Conservation (phyloP, 306 rosid genomes). For the Mucuna pruriens region DNA sequence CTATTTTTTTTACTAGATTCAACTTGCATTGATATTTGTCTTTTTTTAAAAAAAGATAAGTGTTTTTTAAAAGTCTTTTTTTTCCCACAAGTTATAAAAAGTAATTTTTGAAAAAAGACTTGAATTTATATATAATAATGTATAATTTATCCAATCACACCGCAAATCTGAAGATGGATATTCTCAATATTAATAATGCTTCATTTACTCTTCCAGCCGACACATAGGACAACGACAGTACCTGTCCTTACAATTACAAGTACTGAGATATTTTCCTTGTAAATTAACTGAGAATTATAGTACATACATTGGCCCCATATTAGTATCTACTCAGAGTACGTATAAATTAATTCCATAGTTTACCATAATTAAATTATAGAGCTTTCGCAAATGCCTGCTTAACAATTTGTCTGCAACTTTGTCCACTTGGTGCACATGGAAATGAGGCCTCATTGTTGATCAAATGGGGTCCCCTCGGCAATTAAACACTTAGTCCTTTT, state of each 20-base stretch:
- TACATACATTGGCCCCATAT: conserved; percentile 27
- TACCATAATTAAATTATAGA: conserved; percentile 16
- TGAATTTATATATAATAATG: not conserved
- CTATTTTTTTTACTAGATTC: no score
- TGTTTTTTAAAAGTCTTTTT: not conserved
- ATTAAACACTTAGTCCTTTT: conserved; percentile 46
- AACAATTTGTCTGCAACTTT: conserved; percentile 38
- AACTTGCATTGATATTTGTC: no score
- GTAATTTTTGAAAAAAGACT: no score
- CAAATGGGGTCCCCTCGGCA: conserved; percentile 25
- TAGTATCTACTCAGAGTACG: conserved; percentile 29
- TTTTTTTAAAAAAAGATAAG: no score
- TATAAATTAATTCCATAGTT: conserved; percentile 34
- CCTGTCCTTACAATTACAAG: conserved; percentile 34
- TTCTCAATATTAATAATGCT: conserved; percentile 32
- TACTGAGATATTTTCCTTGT: conserved; percentile 20
- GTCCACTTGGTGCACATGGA: conserved; percentile 52
- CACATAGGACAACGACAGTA: conserved; percentile 34
- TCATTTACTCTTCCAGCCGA: conserved; percentile 30
- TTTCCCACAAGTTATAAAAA: not conserved
- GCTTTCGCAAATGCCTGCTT: conserved; percentile 33
- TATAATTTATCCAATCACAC: not conserved
- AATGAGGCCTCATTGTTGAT: conserved; percentile 47
- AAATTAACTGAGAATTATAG: conserved; percentile 16
- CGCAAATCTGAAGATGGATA: not conserved